phyloP scores from a whole-genome alignment of 2,329 filamentous ascomycete species.

The Cladosporium austrohemisphaericum region DNA sequence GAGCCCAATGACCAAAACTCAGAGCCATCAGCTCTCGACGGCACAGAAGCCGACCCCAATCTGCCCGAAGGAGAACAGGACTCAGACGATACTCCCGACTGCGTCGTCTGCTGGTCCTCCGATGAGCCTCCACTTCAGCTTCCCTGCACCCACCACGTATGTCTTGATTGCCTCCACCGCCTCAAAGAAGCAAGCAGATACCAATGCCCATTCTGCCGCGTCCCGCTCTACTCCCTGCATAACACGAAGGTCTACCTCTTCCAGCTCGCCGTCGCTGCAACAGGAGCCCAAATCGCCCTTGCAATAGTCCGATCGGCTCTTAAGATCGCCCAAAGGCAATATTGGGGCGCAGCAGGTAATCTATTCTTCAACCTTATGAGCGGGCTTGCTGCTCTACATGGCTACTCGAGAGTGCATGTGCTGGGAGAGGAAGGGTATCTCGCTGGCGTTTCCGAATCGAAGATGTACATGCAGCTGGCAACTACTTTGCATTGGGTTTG shows the following conservation, averaged over 20 bases:
- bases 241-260: neutral
- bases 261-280: neutral
- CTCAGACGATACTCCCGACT: neutral
- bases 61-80: neutral
- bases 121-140: neutral
- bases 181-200: neutral
- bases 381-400: neutral
- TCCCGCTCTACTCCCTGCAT: neutral
- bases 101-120: conserved; percentile 8
- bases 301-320: neutral
- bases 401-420: neutral
- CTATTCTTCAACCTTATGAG: neutral
- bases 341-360: neutral
- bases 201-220: conserved; percentile 3
- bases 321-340: neutral
- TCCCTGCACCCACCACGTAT: conserved; percentile 4
- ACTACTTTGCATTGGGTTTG: neutral
- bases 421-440: neutral
- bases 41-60: neutral
- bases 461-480: neutral
- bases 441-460: neutral
- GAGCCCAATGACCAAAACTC: neutral
- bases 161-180: neutral
- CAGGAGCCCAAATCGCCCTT: neutral
- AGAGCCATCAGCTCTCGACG: neutral